Base-by-base conservation (phyloP, 2,329 filamentous ascomycete species). In the Scytalidium sp. region DNA sequence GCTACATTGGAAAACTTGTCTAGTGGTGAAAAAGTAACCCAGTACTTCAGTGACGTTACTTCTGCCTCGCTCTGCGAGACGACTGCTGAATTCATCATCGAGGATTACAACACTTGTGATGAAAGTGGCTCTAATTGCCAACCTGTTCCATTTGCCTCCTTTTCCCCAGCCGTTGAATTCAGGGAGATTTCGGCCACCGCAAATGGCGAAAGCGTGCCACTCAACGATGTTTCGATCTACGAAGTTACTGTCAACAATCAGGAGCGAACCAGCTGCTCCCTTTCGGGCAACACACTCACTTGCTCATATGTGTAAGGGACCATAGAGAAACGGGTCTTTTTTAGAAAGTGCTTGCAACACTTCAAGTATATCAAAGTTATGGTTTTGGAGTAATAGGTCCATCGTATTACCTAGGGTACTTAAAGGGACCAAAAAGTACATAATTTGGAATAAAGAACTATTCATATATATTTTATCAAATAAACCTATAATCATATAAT, bases 11-110 rank as follows among this genome's bases (percentile, higher is more conserved):
- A 72, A 46, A 79, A 79, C 56, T 55, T 66, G 41, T 68, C 68
- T 6, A 76, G 66, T 3, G 75, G 76, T 8, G 56, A 73, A 54
- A 68, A 57, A 2, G 73, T 72, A 20, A 70, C 66, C 46, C 67
- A 77, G 61, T 72, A 65, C 3, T 66, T 79, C 49, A 63, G 32
- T 19, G 67, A 67, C 8, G 65, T 72, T 17, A 55, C 56, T 13
- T 43, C 46, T n/a, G 60, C 63, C 5, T 56, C 61, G 9, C 66
- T 77, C 11, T 71, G 67, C 46, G 72, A 73, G 32, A 64, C 69
- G 47, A 76, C 77, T 47, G 76, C 74, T 2, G 75, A 79, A 47
- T 79, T 75, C 74, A 78, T 79, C 46, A 72, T 78, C 9, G 75
- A 78, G 60, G 75, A 79, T 50, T 79, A 75, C 54, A 67, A 74